These are phyloP conservation scores for Daphne laureola DNA, from an alignment of 441 rosid species.

Conservation along the genomic window DNA sequence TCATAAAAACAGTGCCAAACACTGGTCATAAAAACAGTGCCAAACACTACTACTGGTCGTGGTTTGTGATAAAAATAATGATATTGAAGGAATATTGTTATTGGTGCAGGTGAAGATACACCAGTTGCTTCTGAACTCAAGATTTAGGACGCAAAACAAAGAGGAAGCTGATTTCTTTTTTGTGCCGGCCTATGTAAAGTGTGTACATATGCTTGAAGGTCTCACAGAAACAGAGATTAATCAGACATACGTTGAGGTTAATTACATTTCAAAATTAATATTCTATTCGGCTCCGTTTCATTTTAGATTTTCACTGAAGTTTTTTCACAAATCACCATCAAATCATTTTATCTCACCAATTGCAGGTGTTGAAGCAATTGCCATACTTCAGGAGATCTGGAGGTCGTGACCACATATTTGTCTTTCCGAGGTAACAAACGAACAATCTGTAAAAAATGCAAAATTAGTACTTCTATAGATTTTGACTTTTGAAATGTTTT, in stretches of 20 bases:
- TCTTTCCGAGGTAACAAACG: slow-evolving; percentile 72
- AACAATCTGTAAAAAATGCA: neutral
- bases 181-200: slow-evolving; percentile 82
- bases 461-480: too few relatives aligned
- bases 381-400: slow-evolving; percentile 81
- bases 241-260: slow-evolving; percentile 71
- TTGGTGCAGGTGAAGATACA: slow-evolving; percentile 69
- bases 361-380: slow-evolving; percentile 84
- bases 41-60: too few relatives aligned
- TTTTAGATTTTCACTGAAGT: too few relatives aligned
- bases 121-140: slow-evolving; percentile 48
- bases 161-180: slow-evolving; percentile 90
- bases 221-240: slow-evolving; percentile 88
- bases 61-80: too few relatives aligned
- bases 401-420: slow-evolving; percentile 90
- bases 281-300: neutral
- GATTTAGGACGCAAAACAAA: slow-evolving; percentile 53
- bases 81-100: neutral
- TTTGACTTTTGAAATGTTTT: too few relatives aligned
- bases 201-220: slow-evolving; percentile 87
- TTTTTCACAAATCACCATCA: too few relatives aligned
- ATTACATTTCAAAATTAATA: slow-evolving; percentile 4
- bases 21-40: too few relatives aligned
- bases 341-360: neutral
- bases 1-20: too few relatives aligned